Evolutionary conservation across 768 basidiomycete species (phyloP).

Genomic region (Boletus sp.): DNA sequence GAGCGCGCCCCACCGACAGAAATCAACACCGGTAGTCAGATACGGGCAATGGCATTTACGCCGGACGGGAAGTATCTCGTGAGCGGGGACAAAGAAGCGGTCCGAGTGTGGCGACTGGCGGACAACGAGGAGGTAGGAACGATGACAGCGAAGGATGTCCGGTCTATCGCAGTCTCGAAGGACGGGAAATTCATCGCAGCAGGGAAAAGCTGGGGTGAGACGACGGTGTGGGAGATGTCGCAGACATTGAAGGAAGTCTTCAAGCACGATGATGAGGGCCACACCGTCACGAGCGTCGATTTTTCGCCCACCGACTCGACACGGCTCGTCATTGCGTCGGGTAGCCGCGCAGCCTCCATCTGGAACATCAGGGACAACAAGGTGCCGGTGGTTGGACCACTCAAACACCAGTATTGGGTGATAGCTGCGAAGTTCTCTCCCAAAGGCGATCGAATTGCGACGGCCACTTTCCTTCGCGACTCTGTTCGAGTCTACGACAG

Average conservation of each 20-base stretch:
- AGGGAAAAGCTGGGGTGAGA: slow-evolving; percentile 8
- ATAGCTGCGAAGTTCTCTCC: slow-evolving; percentile 14
- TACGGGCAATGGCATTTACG: slow-evolving; percentile 6
- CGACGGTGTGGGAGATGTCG: slow-evolving; percentile 2
- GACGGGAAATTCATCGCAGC: slow-evolving; percentile 8
- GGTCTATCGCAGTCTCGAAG: slow-evolving; percentile 4
- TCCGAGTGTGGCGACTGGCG: slow-evolving; percentile 5
- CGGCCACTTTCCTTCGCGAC: slow-evolving; percentile 4
- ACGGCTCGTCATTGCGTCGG: slow-evolving; percentile 5
- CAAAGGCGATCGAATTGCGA: slow-evolving; percentile 5
- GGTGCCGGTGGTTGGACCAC: neutral
- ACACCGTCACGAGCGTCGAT: slow-evolving; percentile 9
- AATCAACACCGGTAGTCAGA: neutral
- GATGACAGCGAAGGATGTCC: slow-evolving; percentile 2
- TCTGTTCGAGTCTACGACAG: slow-evolving; percentile 8
- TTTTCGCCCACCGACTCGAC: slow-evolving; percentile 8
- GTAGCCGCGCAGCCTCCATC: slow-evolving; percentile 1
- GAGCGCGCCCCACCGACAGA: neutral
- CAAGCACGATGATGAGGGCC: neutral
- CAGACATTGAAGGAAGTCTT: slow-evolving; percentile 1
- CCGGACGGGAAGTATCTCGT: slow-evolving; percentile 3
- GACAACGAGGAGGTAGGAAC: neutral
- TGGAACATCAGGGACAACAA: slow-evolving; percentile 1
- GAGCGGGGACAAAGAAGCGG: slow-evolving; percentile 9
- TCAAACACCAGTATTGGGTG: slow-evolving; percentile 8